Evolutionary conservation across 768 basidiomycete species (phyloP).

Genomic region (Rhodotorula kratochvilovae): DNA sequence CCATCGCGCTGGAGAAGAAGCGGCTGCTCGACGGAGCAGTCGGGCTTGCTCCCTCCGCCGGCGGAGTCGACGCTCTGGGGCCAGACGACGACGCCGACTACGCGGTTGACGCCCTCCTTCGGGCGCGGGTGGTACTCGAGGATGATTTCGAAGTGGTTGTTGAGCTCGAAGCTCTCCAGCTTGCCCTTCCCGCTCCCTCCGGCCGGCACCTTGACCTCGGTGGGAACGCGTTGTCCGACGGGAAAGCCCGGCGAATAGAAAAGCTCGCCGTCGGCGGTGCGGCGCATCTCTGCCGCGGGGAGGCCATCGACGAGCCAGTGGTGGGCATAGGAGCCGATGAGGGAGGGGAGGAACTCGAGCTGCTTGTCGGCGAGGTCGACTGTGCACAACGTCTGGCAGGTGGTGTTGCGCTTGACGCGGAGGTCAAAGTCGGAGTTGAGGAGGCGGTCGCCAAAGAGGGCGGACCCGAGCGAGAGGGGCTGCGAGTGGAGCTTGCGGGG

Average conservation of each 20-base stretch:
- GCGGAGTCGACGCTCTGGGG: slow-evolving; percentile 48
- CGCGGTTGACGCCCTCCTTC: slow-evolving; percentile 62
- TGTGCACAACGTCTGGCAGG: slow-evolving; percentile 72
- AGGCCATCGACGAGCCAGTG: slow-evolving; percentile 95
- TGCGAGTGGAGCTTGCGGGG: slow-evolving; percentile 50
- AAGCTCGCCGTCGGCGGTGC: slow-evolving; percentile 68
- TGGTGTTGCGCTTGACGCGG: slow-evolving; percentile 55
- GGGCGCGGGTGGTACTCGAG: slow-evolving; percentile 71
- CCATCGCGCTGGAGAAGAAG: slow-evolving; percentile 61
- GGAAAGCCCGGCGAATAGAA: slow-evolving; percentile 82
- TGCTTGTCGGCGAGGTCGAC: slow-evolving; percentile 62
- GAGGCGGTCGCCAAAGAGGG: slow-evolving; percentile 94
- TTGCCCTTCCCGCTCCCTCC: slow-evolving; percentile 54
- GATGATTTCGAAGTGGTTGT: slow-evolving; percentile 73
- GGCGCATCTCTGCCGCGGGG: slow-evolving; percentile 73
- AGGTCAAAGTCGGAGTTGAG: slow-evolving; percentile 85
- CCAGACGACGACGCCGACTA: slow-evolving; percentile 92
- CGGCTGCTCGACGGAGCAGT: slow-evolving; percentile 43
- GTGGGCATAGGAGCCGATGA: slow-evolving; percentile 82
- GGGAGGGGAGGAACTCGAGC: slow-evolving; percentile 82
- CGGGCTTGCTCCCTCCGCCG: slow-evolving; percentile 30
- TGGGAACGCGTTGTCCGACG: slow-evolving; percentile 55
- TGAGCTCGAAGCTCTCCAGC: slow-evolving; percentile 52
- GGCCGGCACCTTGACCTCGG: slow-evolving; percentile 52
- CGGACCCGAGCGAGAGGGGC: slow-evolving; percentile 71